phyloP scores from a whole-genome alignment of 257 asterid species.

The Haberlea rhodopensis region DNA sequence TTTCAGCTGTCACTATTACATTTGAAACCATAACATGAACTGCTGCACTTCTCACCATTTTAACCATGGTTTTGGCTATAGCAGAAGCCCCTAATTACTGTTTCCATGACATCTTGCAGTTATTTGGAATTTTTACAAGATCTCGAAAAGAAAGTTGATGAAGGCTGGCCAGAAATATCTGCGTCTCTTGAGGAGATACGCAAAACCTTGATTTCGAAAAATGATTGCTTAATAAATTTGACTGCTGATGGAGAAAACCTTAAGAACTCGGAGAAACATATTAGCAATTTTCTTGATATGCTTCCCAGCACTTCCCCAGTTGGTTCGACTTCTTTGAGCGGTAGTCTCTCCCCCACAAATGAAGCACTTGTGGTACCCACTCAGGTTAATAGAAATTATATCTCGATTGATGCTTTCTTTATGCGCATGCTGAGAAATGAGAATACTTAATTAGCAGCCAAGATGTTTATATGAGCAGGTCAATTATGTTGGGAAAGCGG shows the following conservation, averaged over 20 bases:
- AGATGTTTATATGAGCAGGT: slow-evolving; percentile 50
- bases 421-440: not conserved
- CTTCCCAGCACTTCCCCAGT: slow-evolving; percentile 65
- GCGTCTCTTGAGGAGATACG: slow-evolving; percentile 95
- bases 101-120: slow-evolving; percentile 47
- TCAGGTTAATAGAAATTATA: slow-evolving; percentile 52
- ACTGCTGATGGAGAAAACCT: slow-evolving; percentile 88
- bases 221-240: slow-evolving; percentile 79
- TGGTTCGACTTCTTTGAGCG: slow-evolving; percentile 59
- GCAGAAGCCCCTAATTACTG: slow-evolving; percentile 15
- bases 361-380: slow-evolving; percentile 97
- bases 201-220: slow-evolving; percentile 61
- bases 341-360: slow-evolving; percentile 63
- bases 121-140: slow-evolving; percentile 77
- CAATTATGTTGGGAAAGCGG: slow-evolving; percentile 98
- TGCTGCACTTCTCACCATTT: slow-evolving; percentile 4
- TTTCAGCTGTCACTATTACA: slow-evolving; percentile 10
- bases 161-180: slow-evolving; percentile 77
- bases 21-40: slow-evolving; percentile 10
- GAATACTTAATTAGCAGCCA: slow-evolving; percentile 20
- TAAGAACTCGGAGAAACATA: slow-evolving; percentile 55
- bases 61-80: slow-evolving; percentile 1
- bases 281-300: slow-evolving; percentile 76
- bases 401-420: slow-evolving; percentile 13
- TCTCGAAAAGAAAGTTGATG: slow-evolving; percentile 79